Base-by-base conservation (phyloP, 2,329 filamentous ascomycete genomes). In the Metarhizium album region DNA sequence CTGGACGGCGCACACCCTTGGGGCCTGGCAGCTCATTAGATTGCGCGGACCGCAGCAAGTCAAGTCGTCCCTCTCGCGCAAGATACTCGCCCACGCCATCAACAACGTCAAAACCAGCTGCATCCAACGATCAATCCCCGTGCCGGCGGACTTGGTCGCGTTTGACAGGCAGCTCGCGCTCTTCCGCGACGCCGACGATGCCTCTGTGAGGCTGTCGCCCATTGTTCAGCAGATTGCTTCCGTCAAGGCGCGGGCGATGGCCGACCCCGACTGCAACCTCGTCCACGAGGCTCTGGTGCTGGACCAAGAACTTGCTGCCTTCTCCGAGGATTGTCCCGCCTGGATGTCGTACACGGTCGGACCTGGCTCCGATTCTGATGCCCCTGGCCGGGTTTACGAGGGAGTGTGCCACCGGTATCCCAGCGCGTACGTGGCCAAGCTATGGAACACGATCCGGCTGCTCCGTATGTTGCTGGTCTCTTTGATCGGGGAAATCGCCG, bases 91-190 rank as follows among this genome's bases (percentile, higher is more conserved):
- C 18, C 61, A 63, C n/a, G 52, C 59, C 20, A 58, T 55, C 50
- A 60, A 54, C 46, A 63, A 63, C 20, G 57, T 63, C 46, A 57
- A 58, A 22, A 60, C 61, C 5, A 58, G 56, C 40, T 62, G 57
- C 45, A 56, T 62, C 4, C 60, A 63, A 48, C 54, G 57, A 16
- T 53, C 50, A 20, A 52, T 55, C 3, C 24, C 55, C 1, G 54
- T 63, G 9, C 61, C 61, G 2, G 18, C 37, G 2, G 52, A 53
- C 2, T 57, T 60, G n/a, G 42, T 60, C 37, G 47, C 42, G 4
- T 47, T 63, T 1, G 53, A 57, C 20, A 43, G 48, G 2, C 27
- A 54, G 6, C 49, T 56, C 11, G 35, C 35, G 18, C 35, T 46
- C 9, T 48, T 55, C 14, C 53, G 61, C 1, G 40, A 57, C 40